Conservation (phyloP, 2,329 filamentous ascomycete genomes). For the Fusarium bulbicola region DNA sequence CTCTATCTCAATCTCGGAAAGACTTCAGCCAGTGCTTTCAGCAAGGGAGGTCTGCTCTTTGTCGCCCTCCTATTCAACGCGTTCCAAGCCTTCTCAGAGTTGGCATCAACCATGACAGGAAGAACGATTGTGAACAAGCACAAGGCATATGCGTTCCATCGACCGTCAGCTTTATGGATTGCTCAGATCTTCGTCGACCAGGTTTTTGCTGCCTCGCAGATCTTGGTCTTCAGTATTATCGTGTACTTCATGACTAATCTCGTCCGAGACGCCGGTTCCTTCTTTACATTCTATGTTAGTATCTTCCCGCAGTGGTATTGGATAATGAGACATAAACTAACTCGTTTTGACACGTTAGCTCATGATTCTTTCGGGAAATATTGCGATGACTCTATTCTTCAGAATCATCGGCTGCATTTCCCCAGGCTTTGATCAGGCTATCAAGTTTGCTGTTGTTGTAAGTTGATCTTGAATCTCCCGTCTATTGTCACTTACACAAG, state of each 20-base stretch:
- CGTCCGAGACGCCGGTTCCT: conserved; percentile 74
- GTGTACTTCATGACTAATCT: conserved; percentile 83
- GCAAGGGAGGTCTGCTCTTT: conserved; percentile 83
- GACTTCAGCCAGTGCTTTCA: conserved; percentile 77
- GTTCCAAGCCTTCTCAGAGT: conserved; percentile 85
- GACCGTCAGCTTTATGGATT: conserved; percentile 84
- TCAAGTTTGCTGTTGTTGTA: conserved; percentile 81
- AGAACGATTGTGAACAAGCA: conserved; percentile 85
- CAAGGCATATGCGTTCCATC: conserved; percentile 82
- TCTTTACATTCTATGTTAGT: conserved; percentile 74
- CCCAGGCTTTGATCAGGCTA: conserved; percentile 85
- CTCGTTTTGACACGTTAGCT: conserved; percentile 44
- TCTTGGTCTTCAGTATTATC: conserved; percentile 76
- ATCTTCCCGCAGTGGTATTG: not conserved
- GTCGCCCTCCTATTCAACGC: conserved; percentile 84
- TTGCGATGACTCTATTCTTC: conserved; percentile 82
- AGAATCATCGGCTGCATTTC: conserved; percentile 78
- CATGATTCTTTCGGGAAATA: conserved; percentile 73
- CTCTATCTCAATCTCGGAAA: conserved; percentile 77
- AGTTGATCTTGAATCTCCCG: not conserved
- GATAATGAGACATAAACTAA: not conserved
- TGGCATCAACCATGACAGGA: conserved; percentile 78
- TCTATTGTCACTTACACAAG: not conserved
- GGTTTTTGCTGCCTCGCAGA: conserved; percentile 75
- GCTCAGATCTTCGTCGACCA: conserved; percentile 84